phyloP scores from a whole-genome alignment of 805 yeast genomes.

The Kregervanrija pseudodelftensis region DNA sequence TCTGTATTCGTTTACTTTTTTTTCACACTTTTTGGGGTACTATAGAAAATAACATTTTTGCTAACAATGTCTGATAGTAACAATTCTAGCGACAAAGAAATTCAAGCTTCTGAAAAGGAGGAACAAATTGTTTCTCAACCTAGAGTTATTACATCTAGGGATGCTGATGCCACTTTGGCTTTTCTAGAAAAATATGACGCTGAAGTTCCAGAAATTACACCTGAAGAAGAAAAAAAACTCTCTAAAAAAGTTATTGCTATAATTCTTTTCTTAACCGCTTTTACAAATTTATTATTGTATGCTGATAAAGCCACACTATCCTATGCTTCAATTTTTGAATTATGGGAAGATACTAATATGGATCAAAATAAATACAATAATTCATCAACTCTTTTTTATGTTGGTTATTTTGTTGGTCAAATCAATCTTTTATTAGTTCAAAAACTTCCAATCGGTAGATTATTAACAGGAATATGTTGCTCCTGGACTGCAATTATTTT shows the following conservation, averaged over 20 bases:
- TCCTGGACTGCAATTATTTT: slow-evolving; percentile 42
- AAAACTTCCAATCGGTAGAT: slow-evolving; percentile 34
- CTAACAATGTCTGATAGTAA: too few species aligned
- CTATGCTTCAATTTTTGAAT: slow-evolving; percentile 35
- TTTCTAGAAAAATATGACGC: slow-evolving; percentile 19
- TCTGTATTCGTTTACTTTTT: too few species aligned
- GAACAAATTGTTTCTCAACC: too few species aligned
- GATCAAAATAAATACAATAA: slow-evolving; percentile 38
- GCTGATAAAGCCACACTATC: slow-evolving; percentile 38
- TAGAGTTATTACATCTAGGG: slow-evolving; percentile 7
- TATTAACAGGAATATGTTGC: slow-evolving; percentile 30
- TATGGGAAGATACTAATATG: slow-evolving; percentile 40
- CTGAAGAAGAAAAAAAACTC: slow-evolving; percentile 15
- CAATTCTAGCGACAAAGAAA: too few species aligned
- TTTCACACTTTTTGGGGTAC: too few species aligned
- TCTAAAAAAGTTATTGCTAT: slow-evolving; percentile 14
- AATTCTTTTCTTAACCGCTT: slow-evolving; percentile 19
- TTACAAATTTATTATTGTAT: slow-evolving; percentile 23
- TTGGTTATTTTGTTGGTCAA: slow-evolving; percentile 44
- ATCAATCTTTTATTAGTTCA: slow-evolving; percentile 37
- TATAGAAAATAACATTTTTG: too few species aligned
- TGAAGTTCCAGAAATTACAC: slow-evolving; percentile 15
- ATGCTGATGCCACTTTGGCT: slow-evolving; percentile 25
- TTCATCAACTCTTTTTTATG: slow-evolving; percentile 46
- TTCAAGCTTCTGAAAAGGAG: too few species aligned